Evolutionary conservation across 768 basidiomycete genomes (phyloP), one percentile per base, ranked within the genome.

Genomic region (Tubosaeta sp.): DNA sequence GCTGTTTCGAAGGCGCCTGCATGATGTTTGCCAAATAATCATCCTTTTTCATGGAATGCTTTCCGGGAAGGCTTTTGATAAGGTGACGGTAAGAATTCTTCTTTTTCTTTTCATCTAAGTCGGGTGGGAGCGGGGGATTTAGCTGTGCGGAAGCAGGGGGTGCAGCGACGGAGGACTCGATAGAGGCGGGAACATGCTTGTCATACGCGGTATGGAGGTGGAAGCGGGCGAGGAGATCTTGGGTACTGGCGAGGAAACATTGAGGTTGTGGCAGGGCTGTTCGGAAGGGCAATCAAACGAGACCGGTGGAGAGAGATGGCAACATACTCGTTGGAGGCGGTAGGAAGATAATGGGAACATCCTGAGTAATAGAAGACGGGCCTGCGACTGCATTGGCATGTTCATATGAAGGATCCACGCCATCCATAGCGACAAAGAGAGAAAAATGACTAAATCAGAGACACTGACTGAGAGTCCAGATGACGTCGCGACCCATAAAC

Each of bases 11-110:
- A 5, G 87, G 87, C 11, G 76, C 74, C 58, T 79, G 74, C 74
- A 90, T 86, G 57, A 81, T 81, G 1, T 71, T 81, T 35, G 75
- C 76, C 46, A 91, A 68, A 67, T 81, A 88, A 53, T 85, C 82
- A 59, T 91, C 88, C 66, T 85, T 91, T 73, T 87, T 88, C 76
- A 80, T 75, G 27, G 87, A 86, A 57, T 90, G 88, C 66, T 89
- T 90, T 53, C 88, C 88, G 56, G 86, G 86, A 43, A 86, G 74
- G 52, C 79, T 82, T 73, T 84, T 87, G 61, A 90, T 86, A 50
- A 89, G 78, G 60, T 88, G 83, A 59, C 81, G 86, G 62, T 89
- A 90, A 52, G 72, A 82, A 59, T 87, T 87, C 75, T 85, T 86
- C 74, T 79, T 83, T 78, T 84, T 89, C 78, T 74, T 76, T 53